phyloP scores from a whole-genome alignment of 176 grass and related monocot species.

The Elymus sibiricus region DNA sequence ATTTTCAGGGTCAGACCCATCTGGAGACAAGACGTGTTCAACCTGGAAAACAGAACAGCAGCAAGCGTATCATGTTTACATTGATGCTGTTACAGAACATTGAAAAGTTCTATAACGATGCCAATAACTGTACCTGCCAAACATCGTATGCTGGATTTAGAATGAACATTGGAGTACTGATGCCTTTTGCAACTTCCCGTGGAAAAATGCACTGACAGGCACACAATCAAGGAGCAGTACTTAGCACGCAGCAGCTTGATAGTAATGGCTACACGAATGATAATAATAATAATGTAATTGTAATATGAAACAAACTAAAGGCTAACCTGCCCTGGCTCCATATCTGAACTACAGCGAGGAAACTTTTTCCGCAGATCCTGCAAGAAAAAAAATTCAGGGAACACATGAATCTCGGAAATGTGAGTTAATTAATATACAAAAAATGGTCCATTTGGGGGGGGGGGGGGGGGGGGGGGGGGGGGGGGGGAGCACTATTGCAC shows the following conservation, averaged over 20 bases:
- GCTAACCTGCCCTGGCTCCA: conserved; percentile 48
- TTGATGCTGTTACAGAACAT: conserved; percentile 7
- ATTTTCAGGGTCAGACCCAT: conserved; percentile 51
- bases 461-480: rapidly evolving
- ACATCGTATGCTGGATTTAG: conserved; percentile 85
- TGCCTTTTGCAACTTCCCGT: conserved; percentile 64
- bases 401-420: conserved; percentile 8
- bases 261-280: background rate
- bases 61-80: background rate
- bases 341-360: conserved; percentile 40
- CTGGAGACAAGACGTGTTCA: conserved; percentile 71
- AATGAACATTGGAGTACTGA: conserved; percentile 73
- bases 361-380: conserved; percentile 59
- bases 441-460: background rate
- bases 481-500: rapidly evolving
- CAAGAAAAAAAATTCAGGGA: conserved; percentile 14
- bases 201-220: conserved; percentile 63
- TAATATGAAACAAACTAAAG: background rate
- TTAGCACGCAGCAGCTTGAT: conserved; percentile 20
- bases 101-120: conserved; percentile 6
- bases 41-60: conserved; percentile 38
- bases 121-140: conserved; percentile 72
- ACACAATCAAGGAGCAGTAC: background rate
- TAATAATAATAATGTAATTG: background rate
- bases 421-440: background rate